These are phyloP conservation scores for Phytophthora sp. DNA, from an alignment of 352 stramenopile species.

Conservation along the genomic window DNA sequence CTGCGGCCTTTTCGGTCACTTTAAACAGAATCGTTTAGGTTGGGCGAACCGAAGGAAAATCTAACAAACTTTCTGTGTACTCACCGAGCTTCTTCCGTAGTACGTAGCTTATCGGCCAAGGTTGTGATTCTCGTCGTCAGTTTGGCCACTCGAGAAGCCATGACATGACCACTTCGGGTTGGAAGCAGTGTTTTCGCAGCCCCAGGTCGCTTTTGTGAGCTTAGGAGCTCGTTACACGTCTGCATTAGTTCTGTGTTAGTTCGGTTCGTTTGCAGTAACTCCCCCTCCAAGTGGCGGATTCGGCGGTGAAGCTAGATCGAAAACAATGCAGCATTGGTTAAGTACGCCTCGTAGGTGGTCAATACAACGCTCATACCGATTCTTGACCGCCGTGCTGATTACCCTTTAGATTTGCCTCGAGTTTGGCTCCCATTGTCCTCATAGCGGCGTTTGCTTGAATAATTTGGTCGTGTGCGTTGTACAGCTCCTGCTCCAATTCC, in stretches of 20 bases:
- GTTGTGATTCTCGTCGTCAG: slow-evolving; percentile 31
- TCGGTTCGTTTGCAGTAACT: slow-evolving; percentile 45
- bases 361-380: slow-evolving; percentile 10
- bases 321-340: background rate
- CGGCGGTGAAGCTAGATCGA: slow-evolving; percentile 42
- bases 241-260: slow-evolving; percentile 42
- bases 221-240: slow-evolving; percentile 38
- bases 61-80: slow-evolving; percentile 1
- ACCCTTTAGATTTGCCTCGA: slow-evolving; percentile 43
- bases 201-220: slow-evolving; percentile 13
- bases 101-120: slow-evolving; percentile 45
- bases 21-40: no score
- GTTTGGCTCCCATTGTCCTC: slow-evolving; percentile 52
- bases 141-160: slow-evolving; percentile 18
- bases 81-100: slow-evolving; percentile 48
- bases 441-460: slow-evolving; percentile 52
- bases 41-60: slow-evolving; percentile 2
- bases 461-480: slow-evolving; percentile 48
- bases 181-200: slow-evolving; percentile 4
- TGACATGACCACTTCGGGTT: slow-evolving; percentile 1
- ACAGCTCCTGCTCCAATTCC: slow-evolving; percentile 46
- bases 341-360: background rate
- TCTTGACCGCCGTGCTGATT: slow-evolving; percentile 24
- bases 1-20: slow-evolving; percentile 55
- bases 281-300: slow-evolving; percentile 51